phyloP scores from a whole-genome alignment of 805 yeast genomes.

The Starmerella stellata region DNA sequence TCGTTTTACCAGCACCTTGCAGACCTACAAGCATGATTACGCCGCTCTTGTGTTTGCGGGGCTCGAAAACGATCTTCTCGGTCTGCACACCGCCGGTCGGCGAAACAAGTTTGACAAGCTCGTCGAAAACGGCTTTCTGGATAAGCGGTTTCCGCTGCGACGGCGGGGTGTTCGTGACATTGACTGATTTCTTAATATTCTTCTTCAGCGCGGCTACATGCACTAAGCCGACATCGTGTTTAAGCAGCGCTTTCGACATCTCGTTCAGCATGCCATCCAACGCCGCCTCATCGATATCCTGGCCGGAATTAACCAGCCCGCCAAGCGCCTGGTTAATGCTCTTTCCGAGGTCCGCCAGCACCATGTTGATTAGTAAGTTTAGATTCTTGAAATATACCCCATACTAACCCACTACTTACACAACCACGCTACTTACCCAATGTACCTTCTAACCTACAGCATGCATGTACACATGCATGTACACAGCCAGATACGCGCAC shows the following conservation, averaged over 20 bases:
- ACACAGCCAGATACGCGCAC: not conserved
- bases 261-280: slow-evolving; percentile 65
- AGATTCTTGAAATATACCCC: too few species aligned
- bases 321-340: slow-evolving; percentile 59
- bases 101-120: slow-evolving; percentile 71
- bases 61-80: slow-evolving; percentile 39
- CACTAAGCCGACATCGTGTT: slow-evolving; percentile 82
- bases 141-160: slow-evolving; percentile 58
- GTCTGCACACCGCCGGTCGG: slow-evolving; percentile 25
- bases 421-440: not conserved
- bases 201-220: slow-evolving; percentile 63
- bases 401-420: not conserved
- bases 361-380: slow-evolving; percentile 32
- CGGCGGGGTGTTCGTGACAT: slow-evolving; percentile 34
- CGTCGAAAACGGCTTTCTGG: slow-evolving; percentile 89
- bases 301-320: slow-evolving; percentile 37
- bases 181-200: slow-evolving; percentile 43
- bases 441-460: not conserved
- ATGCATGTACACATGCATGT: not conserved
- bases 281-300: slow-evolving; percentile 40
- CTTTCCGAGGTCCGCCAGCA: slow-evolving; percentile 61
- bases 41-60: slow-evolving; percentile 61
- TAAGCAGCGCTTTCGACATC: slow-evolving; percentile 74
- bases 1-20: slow-evolving; percentile 98
- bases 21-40: slow-evolving; percentile 95